A percentile compares a stretch with the other conserved stretches of the same genome.
These are phyloP conservation scores for Neltuma alba DNA, from an alignment of 306 rosid genomes.

Conservation along the genomic window DNA sequence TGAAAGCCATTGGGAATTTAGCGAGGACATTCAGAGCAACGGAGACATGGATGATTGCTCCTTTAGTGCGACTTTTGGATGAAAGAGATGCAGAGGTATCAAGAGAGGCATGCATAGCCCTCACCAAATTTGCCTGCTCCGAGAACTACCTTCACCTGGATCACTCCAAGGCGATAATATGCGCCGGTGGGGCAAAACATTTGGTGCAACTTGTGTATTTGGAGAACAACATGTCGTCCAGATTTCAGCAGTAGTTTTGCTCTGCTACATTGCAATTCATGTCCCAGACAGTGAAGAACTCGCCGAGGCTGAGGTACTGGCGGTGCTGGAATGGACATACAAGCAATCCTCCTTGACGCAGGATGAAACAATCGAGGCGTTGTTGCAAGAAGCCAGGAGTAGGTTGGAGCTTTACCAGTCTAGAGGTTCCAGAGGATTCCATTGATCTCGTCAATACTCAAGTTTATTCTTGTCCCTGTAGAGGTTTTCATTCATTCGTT, in stretches of 20 bases:
- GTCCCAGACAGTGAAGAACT: conserved; percentile 92
- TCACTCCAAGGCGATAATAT: conserved; percentile 83
- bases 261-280: conserved; percentile 81
- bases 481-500: conserved; percentile 27
- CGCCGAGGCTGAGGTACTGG: conserved; percentile 72
- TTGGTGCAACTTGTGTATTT: conserved; percentile 84
- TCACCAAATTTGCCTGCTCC: conserved; percentile 70
- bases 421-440: conserved; percentile 78
- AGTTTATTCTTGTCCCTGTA: conserved; percentile 11
- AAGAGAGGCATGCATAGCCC: conserved; percentile 71
- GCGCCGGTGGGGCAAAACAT: conserved; percentile 76
- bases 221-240: conserved; percentile 82
- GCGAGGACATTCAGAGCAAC: conserved; percentile 91
- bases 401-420: conserved; percentile 91
- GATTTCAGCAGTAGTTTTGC: conserved; percentile 62
- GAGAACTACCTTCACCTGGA: conserved; percentile 81
- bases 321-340: conserved; percentile 88
- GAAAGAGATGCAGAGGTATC: conserved; percentile 75
- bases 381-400: conserved; percentile 75
- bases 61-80: conserved; percentile 80
- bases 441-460: conserved; percentile 46
- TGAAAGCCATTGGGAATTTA: conserved; percentile 76
- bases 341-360: conserved; percentile 73
- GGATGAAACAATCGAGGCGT: conserved; percentile 49
- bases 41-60: conserved; percentile 79